A percentile compares a stretch with the other conserved stretches of the same genome.
Conservation (phyloP, 2,329 filamentous ascomycete species). For the Botryotinia calthae region DNA sequence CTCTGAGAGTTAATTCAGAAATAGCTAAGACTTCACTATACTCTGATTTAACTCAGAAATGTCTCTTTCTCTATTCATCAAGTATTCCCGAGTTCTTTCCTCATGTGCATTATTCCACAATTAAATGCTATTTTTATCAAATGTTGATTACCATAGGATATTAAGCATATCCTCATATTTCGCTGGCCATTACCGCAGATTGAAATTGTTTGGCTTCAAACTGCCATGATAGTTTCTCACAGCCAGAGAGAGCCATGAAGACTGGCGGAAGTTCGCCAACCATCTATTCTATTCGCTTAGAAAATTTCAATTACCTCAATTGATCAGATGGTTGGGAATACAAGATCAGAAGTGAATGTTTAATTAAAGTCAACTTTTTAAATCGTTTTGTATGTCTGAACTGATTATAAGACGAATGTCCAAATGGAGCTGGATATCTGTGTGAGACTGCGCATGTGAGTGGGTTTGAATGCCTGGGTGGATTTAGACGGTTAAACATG, state of each 20-base stretch:
- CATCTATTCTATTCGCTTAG: not conserved
- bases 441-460: not conserved
- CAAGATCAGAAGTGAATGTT: not conserved
- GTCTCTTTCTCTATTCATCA: not conserved
- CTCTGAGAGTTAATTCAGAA: not conserved
- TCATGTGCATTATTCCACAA: too few species aligned
- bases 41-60: not conserved
- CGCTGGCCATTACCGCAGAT: rapidly evolving
- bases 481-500: not conserved
- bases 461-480: not conserved
- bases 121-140: not conserved
- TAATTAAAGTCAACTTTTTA: not conserved
- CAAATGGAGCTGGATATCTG: not conserved
- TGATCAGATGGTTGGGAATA: not conserved
- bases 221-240: not conserved
- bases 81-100: too few species aligned
- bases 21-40: not conserved
- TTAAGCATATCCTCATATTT: not conserved
- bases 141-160: not conserved
- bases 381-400: not conserved
- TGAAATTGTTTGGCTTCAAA: not conserved
- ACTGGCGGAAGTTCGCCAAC: rapidly evolving
- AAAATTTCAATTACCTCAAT: not conserved
- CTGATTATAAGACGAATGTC: not conserved
- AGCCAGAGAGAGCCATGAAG: not conserved